Conservation (phyloP, 495 filamentous ascomycete species). For the Penicillium simplicissimum region DNA sequence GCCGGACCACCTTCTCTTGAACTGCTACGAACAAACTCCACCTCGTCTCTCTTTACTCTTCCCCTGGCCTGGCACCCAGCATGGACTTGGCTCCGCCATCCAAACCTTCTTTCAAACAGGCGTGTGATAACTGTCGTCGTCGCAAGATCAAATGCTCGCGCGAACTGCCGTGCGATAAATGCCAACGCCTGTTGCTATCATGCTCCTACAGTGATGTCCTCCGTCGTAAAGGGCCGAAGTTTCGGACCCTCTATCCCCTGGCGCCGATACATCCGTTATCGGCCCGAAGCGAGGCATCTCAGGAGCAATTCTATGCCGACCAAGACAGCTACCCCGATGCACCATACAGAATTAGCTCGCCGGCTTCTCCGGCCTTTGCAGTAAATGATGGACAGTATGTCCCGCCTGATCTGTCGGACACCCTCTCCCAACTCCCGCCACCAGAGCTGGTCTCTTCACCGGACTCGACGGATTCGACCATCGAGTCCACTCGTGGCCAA, state of each 20-base stretch:
- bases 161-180: slow-evolving; percentile 48
- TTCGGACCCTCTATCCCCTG: slow-evolving; percentile 46
- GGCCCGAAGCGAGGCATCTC: slow-evolving; percentile 20
- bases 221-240: slow-evolving; percentile 48
- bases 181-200: slow-evolving; percentile 44
- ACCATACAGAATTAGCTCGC: slow-evolving; percentile 29
- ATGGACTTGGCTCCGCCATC: slow-evolving; percentile 29
- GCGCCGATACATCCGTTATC: slow-evolving; percentile 44
- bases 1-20: not conserved
- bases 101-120: slow-evolving; percentile 38
- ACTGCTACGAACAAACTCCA: not conserved
- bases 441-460: slow-evolving; percentile 46
- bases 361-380: slow-evolving; percentile 32
- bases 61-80: not conserved
- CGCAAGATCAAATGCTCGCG: slow-evolving; percentile 50
- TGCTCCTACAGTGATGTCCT: slow-evolving; percentile 49
- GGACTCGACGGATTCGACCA: slow-evolving; percentile 38
- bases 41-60: not conserved
- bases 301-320: slow-evolving; percentile 23
- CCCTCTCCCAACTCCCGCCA: slow-evolving; percentile 32
- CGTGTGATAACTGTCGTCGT: slow-evolving; percentile 49
- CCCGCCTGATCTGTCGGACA: slow-evolving; percentile 27
- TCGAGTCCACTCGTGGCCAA: slow-evolving; percentile 28
- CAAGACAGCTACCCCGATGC: slow-evolving; percentile 24
- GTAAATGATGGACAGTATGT: slow-evolving; percentile 30